Percentiles rank a stretch among this genome's conserved stretches.
phyloP scores from a whole-genome alignment of 257 asterid species.

The Fraxinus pennsylvanica region DNA sequence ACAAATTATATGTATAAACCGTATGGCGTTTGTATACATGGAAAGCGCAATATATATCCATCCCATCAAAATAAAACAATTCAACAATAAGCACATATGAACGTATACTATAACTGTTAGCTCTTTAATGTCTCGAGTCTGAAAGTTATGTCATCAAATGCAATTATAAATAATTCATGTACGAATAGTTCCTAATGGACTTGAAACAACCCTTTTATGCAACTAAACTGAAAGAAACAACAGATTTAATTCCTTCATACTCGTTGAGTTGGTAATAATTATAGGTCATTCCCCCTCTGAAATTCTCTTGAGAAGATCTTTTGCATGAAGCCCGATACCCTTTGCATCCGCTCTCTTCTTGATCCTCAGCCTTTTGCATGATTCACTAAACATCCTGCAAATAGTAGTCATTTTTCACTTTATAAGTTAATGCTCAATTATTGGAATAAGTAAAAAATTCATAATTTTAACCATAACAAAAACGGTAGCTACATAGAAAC shows the following conservation, averaged over 20 bases:
- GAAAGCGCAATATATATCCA: not conserved
- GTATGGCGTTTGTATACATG: no score
- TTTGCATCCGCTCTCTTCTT: constrained; percentile 73
- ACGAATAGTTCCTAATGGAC: not conserved
- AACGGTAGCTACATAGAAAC: not conserved
- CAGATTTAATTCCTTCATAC: not conserved
- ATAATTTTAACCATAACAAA: not conserved
- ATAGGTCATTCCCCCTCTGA: constrained; percentile 32
- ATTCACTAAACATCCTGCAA: constrained; percentile 72
- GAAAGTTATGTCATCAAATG: not conserved
- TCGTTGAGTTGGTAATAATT: not conserved
- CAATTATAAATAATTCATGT: not conserved
- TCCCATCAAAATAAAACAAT: no score
- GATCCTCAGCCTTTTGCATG: constrained; percentile 75
- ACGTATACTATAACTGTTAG: not conserved
- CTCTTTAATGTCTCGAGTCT: not conserved
- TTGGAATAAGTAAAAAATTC: not conserved
- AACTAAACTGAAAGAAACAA: not conserved
- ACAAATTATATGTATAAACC: no score
- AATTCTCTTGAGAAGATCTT: constrained; percentile 52
- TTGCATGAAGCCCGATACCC: constrained; percentile 48
- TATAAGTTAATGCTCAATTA: not conserved
- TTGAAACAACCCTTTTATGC: not conserved
- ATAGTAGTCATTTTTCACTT: not conserved
- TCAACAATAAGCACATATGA: no score